Evolutionary conservation across 2,329 filamentous ascomycete species (phyloP).

Genomic region (Calonectria pauciramosa): DNA sequence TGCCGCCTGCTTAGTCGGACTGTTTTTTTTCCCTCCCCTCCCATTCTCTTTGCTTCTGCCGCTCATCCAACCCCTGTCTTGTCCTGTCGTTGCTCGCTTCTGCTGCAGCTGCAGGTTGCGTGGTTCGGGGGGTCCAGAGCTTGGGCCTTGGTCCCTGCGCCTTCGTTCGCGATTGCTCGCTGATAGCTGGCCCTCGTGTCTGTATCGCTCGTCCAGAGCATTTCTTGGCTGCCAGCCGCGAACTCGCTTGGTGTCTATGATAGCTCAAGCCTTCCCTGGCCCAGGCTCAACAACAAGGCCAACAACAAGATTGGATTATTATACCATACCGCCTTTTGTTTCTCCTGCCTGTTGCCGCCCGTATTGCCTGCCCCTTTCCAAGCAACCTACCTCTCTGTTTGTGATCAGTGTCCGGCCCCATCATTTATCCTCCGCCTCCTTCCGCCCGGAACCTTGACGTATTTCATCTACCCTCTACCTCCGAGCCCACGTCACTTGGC

Average conservation of each 20-base stretch:
- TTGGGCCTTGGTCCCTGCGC: constrained; percentile 7
- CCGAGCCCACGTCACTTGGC: constrained; percentile 1
- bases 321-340: constrained; percentile 14
- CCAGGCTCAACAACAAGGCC: not conserved
- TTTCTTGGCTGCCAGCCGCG: constrained; percentile 7
- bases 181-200: constrained; percentile 23
- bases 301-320: not conserved
- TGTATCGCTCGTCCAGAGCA: constrained; percentile 20
- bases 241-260: constrained; percentile 4
- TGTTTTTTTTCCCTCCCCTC: not conserved
- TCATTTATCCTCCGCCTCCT: constrained; percentile 13
- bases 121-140: constrained; percentile 6
- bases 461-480: constrained; percentile 17
- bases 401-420: not conserved
- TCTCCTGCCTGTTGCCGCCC: not conserved
- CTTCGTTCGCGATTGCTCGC: constrained; percentile 1
- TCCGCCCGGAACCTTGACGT: constrained; percentile 22
- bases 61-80: constrained; percentile 5
- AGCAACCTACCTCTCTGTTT: not conserved
- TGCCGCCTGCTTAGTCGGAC: not conserved
- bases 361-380: not conserved
- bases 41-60: not conserved
- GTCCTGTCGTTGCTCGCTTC: constrained; percentile 10
- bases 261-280: not conserved
- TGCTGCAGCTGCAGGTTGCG: constrained; percentile 9